Evolutionary conservation across 441 rosid genomes (phyloP).

Genomic region (Pelargonium citronellum): DNA sequence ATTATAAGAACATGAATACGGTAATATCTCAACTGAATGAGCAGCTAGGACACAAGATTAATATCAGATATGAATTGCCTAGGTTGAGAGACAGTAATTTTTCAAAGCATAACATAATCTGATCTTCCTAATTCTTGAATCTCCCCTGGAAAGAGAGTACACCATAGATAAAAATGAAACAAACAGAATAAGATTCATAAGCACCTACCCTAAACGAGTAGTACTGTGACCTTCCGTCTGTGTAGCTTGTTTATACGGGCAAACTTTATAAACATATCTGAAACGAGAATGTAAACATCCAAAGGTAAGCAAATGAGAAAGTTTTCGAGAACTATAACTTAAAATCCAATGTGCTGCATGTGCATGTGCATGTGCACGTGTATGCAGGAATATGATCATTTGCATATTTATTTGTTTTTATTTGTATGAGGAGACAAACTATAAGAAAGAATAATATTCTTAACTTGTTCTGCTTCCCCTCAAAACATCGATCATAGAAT

Average conservation of each 20-base stretch:
- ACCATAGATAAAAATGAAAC: background rate
- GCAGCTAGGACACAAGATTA: too few species aligned
- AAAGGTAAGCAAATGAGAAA: background rate
- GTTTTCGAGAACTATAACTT: background rate
- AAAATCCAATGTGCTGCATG: background rate
- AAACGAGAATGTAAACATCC: constrained; percentile 17
- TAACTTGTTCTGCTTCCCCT: constrained; percentile 88
- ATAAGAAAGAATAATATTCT: constrained; percentile 11
- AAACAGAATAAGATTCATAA: constrained; percentile 4
- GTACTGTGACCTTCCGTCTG: constrained; percentile 72
- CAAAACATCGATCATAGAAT: constrained; percentile 71
- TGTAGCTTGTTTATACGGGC: constrained; percentile 77
- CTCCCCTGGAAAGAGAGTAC: too few species aligned
- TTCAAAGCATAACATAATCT: too few species aligned
- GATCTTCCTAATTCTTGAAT: too few species aligned
- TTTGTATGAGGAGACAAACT: constrained; percentile 6
- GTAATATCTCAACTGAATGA: too few species aligned
- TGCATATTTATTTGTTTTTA: background rate
- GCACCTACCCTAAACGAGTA: constrained; percentile 69
- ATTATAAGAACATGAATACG: too few species aligned
- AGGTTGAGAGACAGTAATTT: too few species aligned
- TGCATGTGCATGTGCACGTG: background rate
- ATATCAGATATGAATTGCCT: too few species aligned
- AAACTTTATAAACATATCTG: constrained; percentile 90
- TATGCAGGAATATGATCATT: background rate